A percentile compares a stretch with the other conserved stretches of the same genome.
phyloP scores from a whole-genome alignment of 1,284 basidiomycete species.

The Coriolopsis trogii region DNA sequence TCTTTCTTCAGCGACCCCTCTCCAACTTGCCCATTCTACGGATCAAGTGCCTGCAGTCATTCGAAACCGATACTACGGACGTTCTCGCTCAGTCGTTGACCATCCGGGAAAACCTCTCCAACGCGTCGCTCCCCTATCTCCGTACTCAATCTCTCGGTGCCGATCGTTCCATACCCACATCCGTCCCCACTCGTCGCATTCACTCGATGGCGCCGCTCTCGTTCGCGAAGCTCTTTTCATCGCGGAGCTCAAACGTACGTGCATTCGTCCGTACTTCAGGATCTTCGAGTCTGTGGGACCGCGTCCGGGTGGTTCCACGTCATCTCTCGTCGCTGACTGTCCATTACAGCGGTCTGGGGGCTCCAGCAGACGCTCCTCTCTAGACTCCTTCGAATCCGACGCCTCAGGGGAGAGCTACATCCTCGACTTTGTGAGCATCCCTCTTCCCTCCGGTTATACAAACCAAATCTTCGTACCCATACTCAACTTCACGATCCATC shows the following conservation, averaged over 20 bases:
- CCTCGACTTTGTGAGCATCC: slow-evolving; percentile 17
- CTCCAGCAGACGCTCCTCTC: slow-evolving; percentile 14
- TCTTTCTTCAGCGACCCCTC: background rate
- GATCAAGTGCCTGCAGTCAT: too few species aligned
- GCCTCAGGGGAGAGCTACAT: slow-evolving; percentile 15
- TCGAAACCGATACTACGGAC: too few species aligned
- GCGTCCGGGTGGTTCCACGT: background rate
- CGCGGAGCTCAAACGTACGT: slow-evolving; percentile 20
- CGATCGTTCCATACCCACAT: background rate
- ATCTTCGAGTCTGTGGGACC: background rate
- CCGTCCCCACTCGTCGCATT: background rate
- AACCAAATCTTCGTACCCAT: too few species aligned
- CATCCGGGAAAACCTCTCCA: background rate
- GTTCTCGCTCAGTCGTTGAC: background rate
- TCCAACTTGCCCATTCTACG: too few species aligned
- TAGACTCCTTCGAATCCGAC: slow-evolving; percentile 19
- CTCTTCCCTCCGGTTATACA: too few species aligned
- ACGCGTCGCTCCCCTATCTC: background rate
- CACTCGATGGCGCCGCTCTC: slow-evolving; percentile 14
- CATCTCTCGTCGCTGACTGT: background rate
- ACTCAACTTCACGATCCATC: too few species aligned
- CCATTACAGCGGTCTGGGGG: slow-evolving; percentile 9
- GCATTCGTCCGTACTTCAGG: background rate
- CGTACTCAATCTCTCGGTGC: slow-evolving; percentile 1
- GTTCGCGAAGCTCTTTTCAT: slow-evolving; percentile 21